Evolutionary conservation across 2,329 filamentous ascomycete species (phyloP).

Genomic region (Nigrograna mackinnonii): DNA sequence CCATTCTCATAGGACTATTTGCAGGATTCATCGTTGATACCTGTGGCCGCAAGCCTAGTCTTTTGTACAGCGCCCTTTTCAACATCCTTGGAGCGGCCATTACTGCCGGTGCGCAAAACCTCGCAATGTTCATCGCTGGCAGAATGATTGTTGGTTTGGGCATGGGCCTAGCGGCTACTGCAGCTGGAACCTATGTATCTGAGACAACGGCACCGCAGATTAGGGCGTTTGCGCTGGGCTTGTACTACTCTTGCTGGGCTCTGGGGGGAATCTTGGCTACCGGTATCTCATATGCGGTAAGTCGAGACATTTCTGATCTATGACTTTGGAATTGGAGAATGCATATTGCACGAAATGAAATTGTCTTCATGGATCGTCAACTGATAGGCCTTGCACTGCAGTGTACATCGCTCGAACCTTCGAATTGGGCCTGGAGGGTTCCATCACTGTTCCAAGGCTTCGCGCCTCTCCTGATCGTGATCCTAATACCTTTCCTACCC

Average conservation of each 20-base stretch:
- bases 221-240: conserved; percentile 5
- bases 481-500: too few relatives aligned
- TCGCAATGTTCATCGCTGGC: conserved; percentile 68
- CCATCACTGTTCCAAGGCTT: neutral
- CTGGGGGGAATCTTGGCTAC: conserved; percentile 5
- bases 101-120: conserved; percentile 32
- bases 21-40: neutral
- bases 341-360: too few relatives aligned
- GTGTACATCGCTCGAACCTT: neutral
- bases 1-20: conserved; percentile 4
- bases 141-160: conserved; percentile 68
- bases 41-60: conserved; percentile 1
- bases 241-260: conserved; percentile 8
- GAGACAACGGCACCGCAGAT: conserved; percentile 4
- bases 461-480: too few relatives aligned
- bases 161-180: conserved; percentile 60
- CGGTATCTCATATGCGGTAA: conserved; percentile 6
- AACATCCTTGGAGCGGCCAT: conserved; percentile 5
- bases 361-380: too few relatives aligned
- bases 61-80: neutral
- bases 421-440: neutral
- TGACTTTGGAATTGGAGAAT: neutral
- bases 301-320: neutral
- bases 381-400: neutral
- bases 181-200: conserved; percentile 2